Conservation (phyloP, 139 green algal genomes). For the Nannochloris sp. region DNA sequence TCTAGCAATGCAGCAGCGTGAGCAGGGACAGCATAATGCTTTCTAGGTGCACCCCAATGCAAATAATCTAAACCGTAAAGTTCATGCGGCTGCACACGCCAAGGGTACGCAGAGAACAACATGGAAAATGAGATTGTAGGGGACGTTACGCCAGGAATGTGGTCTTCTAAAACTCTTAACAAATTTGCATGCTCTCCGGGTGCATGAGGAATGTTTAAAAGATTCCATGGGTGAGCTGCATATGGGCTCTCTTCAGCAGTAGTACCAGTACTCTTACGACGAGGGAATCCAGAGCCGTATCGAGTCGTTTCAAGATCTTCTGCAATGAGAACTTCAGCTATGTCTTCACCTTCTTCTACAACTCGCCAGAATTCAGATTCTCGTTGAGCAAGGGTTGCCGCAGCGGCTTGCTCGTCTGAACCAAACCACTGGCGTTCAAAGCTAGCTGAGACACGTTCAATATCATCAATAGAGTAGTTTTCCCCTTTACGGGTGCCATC, state of each 20-base stretch:
- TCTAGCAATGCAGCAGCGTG: conserved; percentile 48
- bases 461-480: conserved; percentile 54
- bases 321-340: conserved; percentile 70
- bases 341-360: conserved; percentile 70
- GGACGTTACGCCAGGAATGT: conserved; percentile 25
- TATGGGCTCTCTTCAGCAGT: conserved; percentile 14
- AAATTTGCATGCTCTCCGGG: conserved; percentile 27
- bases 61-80: conserved; percentile 92
- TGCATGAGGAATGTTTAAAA: conserved; percentile 28
- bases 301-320: conserved; percentile 66
- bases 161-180: conserved; percentile 57
- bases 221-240: conserved; percentile 38
- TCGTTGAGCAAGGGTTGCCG: conserved; percentile 22
- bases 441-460: conserved; percentile 36
- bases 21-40: conserved; percentile 68
- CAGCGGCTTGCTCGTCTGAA: conserved; percentile 2
- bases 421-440: conserved; percentile 51
- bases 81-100: conserved; percentile 85
- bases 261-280: neutral
- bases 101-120: conserved; percentile 69
- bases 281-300: conserved; percentile 55
- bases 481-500: conserved; percentile 43
- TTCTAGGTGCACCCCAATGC: conserved; percentile 60
- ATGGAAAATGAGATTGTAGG: conserved; percentile 64
- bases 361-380: conserved; percentile 91